Conservation (phyloP, 1,284 basidiomycete genomes). For the Cerioporus squamosus region DNA sequence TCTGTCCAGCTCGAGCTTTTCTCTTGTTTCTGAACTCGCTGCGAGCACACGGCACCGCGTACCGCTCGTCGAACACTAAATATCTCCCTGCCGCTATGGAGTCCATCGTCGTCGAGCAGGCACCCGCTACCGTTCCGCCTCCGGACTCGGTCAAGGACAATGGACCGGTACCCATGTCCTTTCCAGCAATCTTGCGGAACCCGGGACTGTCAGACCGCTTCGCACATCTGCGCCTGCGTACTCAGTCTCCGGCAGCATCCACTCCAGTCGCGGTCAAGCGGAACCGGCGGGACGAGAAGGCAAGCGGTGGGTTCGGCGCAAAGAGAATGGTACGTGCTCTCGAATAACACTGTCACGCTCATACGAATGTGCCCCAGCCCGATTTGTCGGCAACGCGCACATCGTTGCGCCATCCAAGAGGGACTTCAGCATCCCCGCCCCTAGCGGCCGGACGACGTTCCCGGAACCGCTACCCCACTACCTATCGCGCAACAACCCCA, state of each 20-base stretch:
- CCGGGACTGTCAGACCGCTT: constrained; percentile 54
- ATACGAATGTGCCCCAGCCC: constrained; percentile 45
- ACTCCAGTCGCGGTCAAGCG: constrained; percentile 37
- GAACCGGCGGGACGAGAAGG: constrained; percentile 58
- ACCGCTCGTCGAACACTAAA: too few species aligned
- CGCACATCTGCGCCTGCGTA: constrained; percentile 48
- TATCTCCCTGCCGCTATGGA: too few species aligned
- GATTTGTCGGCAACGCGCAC: constrained; percentile 72
- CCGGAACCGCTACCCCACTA: constrained; percentile 74
- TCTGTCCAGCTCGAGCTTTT: too few species aligned
- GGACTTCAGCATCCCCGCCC: constrained; percentile 54
- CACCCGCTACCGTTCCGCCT: background rate
- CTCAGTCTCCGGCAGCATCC: constrained; percentile 12
- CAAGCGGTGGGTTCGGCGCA: constrained; percentile 74
- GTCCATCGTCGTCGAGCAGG: background rate
- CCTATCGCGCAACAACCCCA: constrained; percentile 59
- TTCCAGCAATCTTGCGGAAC: constrained; percentile 69
- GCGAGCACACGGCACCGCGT: too few species aligned
- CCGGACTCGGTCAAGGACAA: background rate
- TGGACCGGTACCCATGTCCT: constrained; percentile 62
- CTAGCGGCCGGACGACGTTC: constrained; percentile 61
- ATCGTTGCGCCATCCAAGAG: constrained; percentile 59
- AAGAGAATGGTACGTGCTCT: constrained; percentile 67
- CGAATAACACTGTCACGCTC: background rate
- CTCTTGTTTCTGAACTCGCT: too few species aligned